Base-by-base conservation (phyloP, 139 green algal genomes). In the Picochlorum sp. region DNA sequence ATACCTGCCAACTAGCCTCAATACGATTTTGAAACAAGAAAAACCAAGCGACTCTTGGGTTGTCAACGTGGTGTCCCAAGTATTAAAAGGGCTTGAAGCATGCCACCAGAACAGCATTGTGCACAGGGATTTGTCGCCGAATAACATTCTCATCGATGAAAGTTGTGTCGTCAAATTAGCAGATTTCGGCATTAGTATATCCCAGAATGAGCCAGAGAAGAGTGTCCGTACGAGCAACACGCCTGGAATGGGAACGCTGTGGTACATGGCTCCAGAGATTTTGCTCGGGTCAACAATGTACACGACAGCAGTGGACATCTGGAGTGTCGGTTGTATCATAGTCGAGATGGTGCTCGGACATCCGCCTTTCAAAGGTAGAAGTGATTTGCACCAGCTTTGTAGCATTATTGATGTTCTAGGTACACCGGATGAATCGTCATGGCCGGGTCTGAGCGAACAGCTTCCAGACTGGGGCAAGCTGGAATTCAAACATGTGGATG, bases 181-280 rank as follows among this genome's bases (percentile, higher is more conserved):
- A 63, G 92, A 98, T 74, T 96, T 98, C 84, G 92, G 92, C 20
- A 95, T 96, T 76, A 88, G 90, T 10, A 71, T 89, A 1, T 52
- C 71, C 54, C 68, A 93, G 20, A 23, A 65, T 59, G 11, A 44
- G 9, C 9, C 0, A 56, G 15, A 21, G 1, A 45, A 26, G 30
- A 21, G 11, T 47, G 30, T 47, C 1, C 10, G 11, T 26, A 11
- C 1, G n/a, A 23, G 14, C 6, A 83, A 95, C 26, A 95, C 89
- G 0, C 88, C 95, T 38, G 94, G 92, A 67, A 89, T 97, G n/a
- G 90, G 89, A 60, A 97, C 91, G 0, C 77, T 91, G 3, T 97
- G 90, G 91, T 98, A 97, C 76, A 74, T 88, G 5, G 71, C 86
- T 1, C 91, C 92, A 11, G 92, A 97, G 81, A 84, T 97, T 67